These are phyloP conservation scores for Amborella trichopoda DNA, from an alignment of 164 flowering plant species.

Conservation along the genomic window DNA sequence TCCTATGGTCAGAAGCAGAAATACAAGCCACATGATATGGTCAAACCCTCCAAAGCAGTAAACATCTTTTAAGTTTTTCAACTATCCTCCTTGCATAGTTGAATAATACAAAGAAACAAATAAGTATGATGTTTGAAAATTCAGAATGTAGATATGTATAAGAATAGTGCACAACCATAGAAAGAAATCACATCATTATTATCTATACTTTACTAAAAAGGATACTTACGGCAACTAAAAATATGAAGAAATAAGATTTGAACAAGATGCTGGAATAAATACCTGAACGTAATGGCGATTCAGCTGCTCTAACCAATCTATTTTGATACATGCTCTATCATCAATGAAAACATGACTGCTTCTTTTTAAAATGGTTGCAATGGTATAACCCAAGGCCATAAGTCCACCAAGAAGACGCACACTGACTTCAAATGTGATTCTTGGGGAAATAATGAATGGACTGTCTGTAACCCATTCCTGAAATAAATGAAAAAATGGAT, in stretches of 20 bases:
- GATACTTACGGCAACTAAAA: background rate
- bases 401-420: conserved; percentile 97
- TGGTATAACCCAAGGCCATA: conserved; percentile 97
- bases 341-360: conserved; percentile 76
- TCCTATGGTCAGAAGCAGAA: no score
- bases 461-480: conserved; percentile 97
- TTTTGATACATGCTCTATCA: conserved; percentile 73
- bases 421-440: conserved; percentile 95
- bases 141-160: no score
- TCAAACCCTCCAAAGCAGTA: no score
- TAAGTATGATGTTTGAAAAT: no score
- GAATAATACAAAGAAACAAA: no score
- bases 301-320: conserved; percentile 91
- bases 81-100: no score
- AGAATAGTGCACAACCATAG: no score
- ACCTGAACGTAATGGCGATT: conserved; percentile 91
- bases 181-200: no score
- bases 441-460: conserved; percentile 94
- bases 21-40: no score
- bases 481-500: conserved; percentile 9
- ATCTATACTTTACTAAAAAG: no score
- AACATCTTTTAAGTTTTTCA: no score
- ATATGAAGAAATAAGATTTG: background rate
- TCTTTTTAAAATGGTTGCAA: conserved; percentile 91
- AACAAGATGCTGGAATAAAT: background rate